Evolutionary conservation across 2,329 filamentous ascomycete genomes (phyloP).

Genomic region (Lasiodiplodia hormozganensis): DNA sequence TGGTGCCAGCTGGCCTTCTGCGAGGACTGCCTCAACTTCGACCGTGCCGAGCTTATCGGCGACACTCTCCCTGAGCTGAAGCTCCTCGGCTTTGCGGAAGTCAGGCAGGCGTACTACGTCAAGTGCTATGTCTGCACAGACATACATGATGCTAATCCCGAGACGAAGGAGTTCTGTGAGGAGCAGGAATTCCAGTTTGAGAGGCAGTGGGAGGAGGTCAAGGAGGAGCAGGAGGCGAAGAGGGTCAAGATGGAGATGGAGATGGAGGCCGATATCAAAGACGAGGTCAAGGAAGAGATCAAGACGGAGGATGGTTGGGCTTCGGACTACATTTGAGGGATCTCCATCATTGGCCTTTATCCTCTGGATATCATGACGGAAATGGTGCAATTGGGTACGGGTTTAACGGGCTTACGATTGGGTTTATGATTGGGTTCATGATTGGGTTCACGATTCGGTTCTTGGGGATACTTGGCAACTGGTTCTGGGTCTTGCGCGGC

Average conservation of each 20-base stretch:
- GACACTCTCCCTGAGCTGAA: conserved; percentile 61
- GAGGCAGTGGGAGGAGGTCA: neutral
- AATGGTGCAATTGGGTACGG: no score
- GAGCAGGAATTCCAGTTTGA: neutral
- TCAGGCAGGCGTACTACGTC: conserved; percentile 59
- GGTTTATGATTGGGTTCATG: no score
- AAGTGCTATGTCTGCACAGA: conserved; percentile 55
- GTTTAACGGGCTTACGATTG: no score
- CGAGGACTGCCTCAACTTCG: conserved; percentile 65
- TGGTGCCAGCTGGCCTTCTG: conserved; percentile 64
- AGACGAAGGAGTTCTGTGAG: neutral
- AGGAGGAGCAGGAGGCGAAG: neutral
- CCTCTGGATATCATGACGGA: no score
- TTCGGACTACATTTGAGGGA: neutral
- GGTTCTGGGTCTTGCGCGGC: neutral
- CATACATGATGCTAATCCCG: conserved; percentile 30
- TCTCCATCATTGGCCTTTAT: no score
- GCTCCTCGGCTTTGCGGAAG: conserved; percentile 53
- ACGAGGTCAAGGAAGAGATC: neutral
- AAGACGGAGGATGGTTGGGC: neutral
- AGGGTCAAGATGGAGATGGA: neutral
- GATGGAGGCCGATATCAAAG: neutral
- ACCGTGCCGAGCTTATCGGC: conserved; percentile 57
- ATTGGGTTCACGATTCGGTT: no score
- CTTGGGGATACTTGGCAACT: no score